These are phyloP conservation scores for Podaxis pistillaris DNA, from an alignment of 768 basidiomycete species.

Conservation along the genomic window DNA sequence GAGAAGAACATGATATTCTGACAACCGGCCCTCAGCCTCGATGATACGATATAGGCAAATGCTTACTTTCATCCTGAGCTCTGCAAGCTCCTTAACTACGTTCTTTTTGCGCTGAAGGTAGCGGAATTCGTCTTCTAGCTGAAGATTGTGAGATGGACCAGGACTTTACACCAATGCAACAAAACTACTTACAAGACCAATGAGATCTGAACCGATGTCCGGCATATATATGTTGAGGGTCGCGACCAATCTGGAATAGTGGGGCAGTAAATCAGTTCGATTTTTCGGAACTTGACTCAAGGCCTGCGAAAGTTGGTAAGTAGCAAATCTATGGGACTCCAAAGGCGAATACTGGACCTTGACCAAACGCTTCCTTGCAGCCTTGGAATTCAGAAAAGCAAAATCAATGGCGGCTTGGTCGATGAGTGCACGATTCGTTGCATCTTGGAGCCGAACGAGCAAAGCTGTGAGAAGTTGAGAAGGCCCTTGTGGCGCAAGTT, in stretches of 20 bases:
- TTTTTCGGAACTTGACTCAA: slow-evolving; percentile 83
- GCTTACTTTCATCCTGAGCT: slow-evolving; percentile 78
- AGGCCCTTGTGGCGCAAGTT: slow-evolving; percentile 83
- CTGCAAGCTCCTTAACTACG: slow-evolving; percentile 84
- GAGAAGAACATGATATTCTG: slow-evolving; percentile 89
- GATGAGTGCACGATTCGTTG: slow-evolving; percentile 85
- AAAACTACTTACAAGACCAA: slow-evolving; percentile 63
- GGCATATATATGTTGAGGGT: slow-evolving; percentile 92
- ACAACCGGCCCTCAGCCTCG: not conserved
- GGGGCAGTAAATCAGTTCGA: slow-evolving; percentile 86
- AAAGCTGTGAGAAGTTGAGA: slow-evolving; percentile 90
- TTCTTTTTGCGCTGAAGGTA: slow-evolving; percentile 95
- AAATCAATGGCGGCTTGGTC: slow-evolving; percentile 97
- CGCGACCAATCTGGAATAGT: slow-evolving; percentile 88
- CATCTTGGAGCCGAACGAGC: slow-evolving; percentile 88
- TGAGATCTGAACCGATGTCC: slow-evolving; percentile 82
- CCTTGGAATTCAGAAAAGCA: slow-evolving; percentile 94
- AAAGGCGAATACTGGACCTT: slow-evolving; percentile 49
- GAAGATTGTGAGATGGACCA: slow-evolving; percentile 12
- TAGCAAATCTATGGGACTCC: not conserved
- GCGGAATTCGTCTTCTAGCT: slow-evolving; percentile 97
- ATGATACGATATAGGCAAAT: not conserved
- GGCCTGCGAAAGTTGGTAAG: slow-evolving; percentile 45
- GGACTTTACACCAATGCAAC: not conserved
- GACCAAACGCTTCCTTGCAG: slow-evolving; percentile 86